These are phyloP conservation scores for Peribolospora baueri DNA, from an alignment of 768 basidiomycete species.

Conservation along the genomic window DNA sequence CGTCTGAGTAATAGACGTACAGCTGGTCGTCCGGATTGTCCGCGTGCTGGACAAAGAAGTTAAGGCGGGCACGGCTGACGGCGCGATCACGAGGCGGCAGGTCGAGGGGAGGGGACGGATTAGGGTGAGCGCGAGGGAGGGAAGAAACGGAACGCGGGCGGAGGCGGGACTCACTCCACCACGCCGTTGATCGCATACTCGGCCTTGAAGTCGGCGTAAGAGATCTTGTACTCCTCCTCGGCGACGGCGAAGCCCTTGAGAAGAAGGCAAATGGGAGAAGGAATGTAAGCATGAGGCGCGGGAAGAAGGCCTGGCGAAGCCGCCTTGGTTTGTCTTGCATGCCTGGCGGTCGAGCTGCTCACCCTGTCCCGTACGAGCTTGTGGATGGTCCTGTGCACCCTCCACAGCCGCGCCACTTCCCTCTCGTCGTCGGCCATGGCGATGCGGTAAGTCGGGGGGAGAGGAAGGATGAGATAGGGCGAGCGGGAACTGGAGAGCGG, in stretches of 20 bases:
- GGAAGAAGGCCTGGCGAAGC: background rate
- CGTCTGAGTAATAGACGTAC: conserved; percentile 88
- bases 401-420: conserved; percentile 52
- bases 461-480: too few relatives aligned
- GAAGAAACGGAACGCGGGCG: background rate
- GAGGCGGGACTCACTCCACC: conserved; percentile 46
- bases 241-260: conserved; percentile 72
- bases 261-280: conserved; percentile 10
- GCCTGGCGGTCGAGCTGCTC: conserved; percentile 10
- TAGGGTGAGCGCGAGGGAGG: background rate
- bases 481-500: too few relatives aligned
- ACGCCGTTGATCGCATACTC: conserved; percentile 45
- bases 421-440: background rate
- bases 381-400: conserved; percentile 85
- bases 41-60: conserved; percentile 62
- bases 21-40: conserved; percentile 50
- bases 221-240: conserved; percentile 79
- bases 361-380: conserved; percentile 92
- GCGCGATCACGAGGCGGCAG: too few relatives aligned
- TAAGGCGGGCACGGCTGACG: conserved; percentile 56
- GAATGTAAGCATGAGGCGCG: conserved; percentile 8
- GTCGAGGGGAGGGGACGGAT: background rate
- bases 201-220: conserved; percentile 48
- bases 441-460: too few relatives aligned
- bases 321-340: background rate